Conservation (phyloP, 164 flowering plant genomes). For the Umbellularia californica region DNA sequence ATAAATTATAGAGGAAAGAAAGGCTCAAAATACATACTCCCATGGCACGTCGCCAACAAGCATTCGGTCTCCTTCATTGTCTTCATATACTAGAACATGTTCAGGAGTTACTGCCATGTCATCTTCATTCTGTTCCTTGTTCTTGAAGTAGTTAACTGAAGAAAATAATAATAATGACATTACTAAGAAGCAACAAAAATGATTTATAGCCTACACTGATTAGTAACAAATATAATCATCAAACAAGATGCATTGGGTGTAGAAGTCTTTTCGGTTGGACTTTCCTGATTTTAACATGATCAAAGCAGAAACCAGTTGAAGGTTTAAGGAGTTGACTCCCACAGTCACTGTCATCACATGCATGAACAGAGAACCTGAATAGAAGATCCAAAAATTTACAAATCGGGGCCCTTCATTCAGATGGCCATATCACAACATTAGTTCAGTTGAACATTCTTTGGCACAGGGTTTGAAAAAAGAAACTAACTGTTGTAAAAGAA, state of each 20-base stretch:
- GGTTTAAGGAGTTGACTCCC: no score
- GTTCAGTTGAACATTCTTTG: no score
- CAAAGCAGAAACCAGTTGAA: no score
- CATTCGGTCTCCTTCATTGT: slow-evolving; percentile 14
- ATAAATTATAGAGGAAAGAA: no score
- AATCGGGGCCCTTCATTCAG: no score
- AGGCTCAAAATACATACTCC: background rate
- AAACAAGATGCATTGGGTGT: background rate
- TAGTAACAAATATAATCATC: background rate
- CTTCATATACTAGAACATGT: slow-evolving; percentile 16
- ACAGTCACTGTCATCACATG: no score
- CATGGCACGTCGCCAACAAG: slow-evolving; percentile 14
- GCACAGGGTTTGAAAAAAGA: no score
- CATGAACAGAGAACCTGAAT: no score
- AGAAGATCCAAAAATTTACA: no score
- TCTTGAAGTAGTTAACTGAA: slow-evolving; percentile 7
- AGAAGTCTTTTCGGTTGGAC: background rate
- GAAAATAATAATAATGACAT: background rate
- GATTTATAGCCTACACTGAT: background rate
- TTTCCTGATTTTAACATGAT: no score
- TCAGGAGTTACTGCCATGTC: background rate
- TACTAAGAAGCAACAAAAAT: background rate
- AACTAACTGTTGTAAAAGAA: no score
- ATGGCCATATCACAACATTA: no score
- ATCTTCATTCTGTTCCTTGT: slow-evolving; percentile 1